These are phyloP conservation scores for Scytalidium sp. DNA, from an alignment of 2,329 filamentous ascomycete species.

Conservation along the genomic window DNA sequence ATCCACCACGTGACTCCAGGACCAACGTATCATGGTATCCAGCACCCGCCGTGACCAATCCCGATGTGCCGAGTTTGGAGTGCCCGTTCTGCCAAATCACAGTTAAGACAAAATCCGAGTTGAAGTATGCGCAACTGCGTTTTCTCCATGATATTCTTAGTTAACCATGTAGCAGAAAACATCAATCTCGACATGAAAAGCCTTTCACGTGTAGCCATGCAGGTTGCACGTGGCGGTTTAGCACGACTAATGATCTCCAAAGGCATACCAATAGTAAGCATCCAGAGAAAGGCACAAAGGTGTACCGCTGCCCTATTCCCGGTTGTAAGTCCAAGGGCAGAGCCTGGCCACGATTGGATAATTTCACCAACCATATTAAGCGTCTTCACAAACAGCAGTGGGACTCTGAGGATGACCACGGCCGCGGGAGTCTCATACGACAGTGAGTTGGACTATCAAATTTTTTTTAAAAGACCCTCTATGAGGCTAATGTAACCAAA, in stretches of 20 bases:
- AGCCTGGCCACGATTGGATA: constrained; percentile 78
- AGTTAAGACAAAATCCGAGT: not conserved
- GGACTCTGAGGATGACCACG: constrained; percentile 30
- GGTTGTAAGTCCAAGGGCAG: constrained; percentile 61
- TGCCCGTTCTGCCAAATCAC: not conserved
- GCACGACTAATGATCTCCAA: constrained; percentile 77
- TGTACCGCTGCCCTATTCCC: constrained; percentile 57
- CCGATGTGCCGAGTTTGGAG: not conserved
- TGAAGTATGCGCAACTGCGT: no score
- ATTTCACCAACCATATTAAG: constrained; percentile 77
- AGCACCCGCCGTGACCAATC: not conserved
- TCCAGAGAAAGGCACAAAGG: constrained; percentile 42
- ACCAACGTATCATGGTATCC: not conserved
- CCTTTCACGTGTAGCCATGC: constrained; percentile 58
- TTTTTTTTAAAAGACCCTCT: constrained; percentile 1
- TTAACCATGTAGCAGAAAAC: constrained; percentile 61
- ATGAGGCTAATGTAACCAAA: constrained; percentile 6
- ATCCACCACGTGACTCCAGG: not conserved
- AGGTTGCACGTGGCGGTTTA: constrained; percentile 62
- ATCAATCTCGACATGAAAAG: constrained; percentile 67
- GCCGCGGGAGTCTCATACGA: constrained; percentile 40
- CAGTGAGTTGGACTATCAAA: constrained; percentile 34
- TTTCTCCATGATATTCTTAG: no score
- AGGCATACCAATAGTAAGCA: constrained; percentile 76
- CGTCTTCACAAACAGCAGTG: constrained; percentile 55